Evolutionary conservation across 1,139 yeast species (phyloP).

Genomic region (Suhomyces choctaworum): DNA sequence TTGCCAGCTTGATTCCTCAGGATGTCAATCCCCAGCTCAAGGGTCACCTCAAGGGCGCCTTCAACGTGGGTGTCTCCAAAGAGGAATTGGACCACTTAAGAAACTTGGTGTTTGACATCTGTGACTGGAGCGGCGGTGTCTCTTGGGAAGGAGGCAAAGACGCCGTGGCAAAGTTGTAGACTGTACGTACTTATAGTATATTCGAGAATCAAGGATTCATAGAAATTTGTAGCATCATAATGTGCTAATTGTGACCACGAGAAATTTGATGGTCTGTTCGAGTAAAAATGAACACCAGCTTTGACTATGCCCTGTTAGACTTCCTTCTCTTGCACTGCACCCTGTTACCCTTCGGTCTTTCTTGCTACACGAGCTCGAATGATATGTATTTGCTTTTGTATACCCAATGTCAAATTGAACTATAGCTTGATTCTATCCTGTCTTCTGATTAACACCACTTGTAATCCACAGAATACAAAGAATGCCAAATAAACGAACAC

Average conservation of each 20-base stretch:
- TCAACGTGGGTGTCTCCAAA: conserved; percentile 70
- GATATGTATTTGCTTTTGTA: not conserved
- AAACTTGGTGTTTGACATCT: conserved; percentile 60
- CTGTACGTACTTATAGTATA: too few species aligned
- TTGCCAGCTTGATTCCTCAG: conserved; percentile 83
- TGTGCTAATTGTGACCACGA: too few species aligned
- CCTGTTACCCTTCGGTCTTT: too few species aligned
- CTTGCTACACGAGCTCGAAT: not conserved
- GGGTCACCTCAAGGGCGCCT: conserved; percentile 86
- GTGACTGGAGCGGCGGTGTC: conserved; percentile 72
- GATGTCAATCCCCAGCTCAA: conserved; percentile 93
- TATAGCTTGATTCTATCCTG: conserved; percentile 54
- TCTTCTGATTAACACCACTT: conserved; percentile 62
- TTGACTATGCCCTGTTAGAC: too few species aligned
- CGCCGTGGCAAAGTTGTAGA: conserved; percentile 57
- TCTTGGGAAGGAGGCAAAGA: conserved; percentile 55
- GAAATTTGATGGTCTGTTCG: too few species aligned
- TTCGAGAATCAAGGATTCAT: too few species aligned
- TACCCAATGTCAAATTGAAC: conserved; percentile 1
- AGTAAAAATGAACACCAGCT: too few species aligned
- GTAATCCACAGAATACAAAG: conserved; percentile 87
- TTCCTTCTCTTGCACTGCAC: too few species aligned
- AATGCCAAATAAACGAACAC: conserved; percentile 79
- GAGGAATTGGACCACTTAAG: conserved; percentile 66
- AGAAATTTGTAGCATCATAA: too few species aligned